A percentile compares a stretch with the other conserved stretches of the same genome.
phyloP scores from a whole-genome alignment of 345 rosid genomes.

The Garcia nutans region DNA sequence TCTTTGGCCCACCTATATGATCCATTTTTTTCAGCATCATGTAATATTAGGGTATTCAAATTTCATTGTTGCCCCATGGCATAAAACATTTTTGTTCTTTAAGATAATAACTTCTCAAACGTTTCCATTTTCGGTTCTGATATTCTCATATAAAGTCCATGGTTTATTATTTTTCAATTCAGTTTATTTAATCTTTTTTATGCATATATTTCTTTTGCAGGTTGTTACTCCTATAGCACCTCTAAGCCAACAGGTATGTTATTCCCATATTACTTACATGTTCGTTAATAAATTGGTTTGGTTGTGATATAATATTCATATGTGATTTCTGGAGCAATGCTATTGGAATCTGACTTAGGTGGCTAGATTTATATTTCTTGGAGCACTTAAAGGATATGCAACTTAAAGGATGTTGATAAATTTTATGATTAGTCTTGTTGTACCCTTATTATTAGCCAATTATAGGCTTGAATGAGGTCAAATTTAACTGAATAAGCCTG shows the following conservation, averaged over 20 bases:
- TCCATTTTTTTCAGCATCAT: background rate
- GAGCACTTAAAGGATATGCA: background rate
- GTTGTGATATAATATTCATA: background rate
- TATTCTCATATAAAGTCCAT: background rate
- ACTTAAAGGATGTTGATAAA: too few relatives aligned
- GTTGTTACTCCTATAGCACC: conserved; percentile 99
- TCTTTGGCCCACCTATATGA: background rate
- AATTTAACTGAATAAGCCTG: too few relatives aligned
- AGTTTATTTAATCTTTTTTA: background rate
- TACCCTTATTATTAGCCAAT: too few relatives aligned
- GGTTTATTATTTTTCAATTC: background rate
- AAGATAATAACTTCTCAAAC: background rate
- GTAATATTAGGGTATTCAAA: background rate
- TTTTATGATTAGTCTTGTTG: too few relatives aligned
- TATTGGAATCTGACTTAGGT: background rate
- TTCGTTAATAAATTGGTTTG: background rate
- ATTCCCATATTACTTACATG: background rate
- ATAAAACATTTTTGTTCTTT: background rate
- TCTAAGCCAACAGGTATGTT: conserved; percentile 86
- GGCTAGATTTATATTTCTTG: conserved; percentile 2
- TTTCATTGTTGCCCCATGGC: background rate
- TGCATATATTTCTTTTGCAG: conserved; percentile 36
- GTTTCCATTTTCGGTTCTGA: background rate
- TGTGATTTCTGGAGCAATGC: background rate
- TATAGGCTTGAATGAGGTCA: too few relatives aligned